Base-by-base conservation (phyloP, 2,329 filamentous ascomycete species). In the Aspergillus oerlinghausenensis region DNA sequence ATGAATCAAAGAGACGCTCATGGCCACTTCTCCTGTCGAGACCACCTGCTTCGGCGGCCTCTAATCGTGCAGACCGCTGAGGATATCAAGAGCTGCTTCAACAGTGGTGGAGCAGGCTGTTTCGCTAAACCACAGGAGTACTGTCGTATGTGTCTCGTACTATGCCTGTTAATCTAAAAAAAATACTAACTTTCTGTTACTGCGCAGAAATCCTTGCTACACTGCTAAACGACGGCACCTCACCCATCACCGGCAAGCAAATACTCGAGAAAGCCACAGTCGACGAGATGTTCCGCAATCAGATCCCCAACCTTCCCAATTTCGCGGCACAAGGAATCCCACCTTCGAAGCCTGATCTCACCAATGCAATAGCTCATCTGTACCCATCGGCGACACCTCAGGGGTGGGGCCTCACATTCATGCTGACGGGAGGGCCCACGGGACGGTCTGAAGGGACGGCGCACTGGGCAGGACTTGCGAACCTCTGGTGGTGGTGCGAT, bases 281-380 rank as follows among this genome's bases (percentile, higher is more conserved):
- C 0, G 78, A 85, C 11, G 70, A 81, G 32, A 87, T 89, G 83
- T 88, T 85, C 68, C 75, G 75, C 55, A 88, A 89, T 66, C 85
- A 86, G 60, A 80, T 87, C 51, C 77, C 81, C 0, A 58, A 79
- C 1, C 77, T 81, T 50, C 83, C 84, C 0, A 65, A 85, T 59
- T 84, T 82, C 55, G 76, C 76, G 1, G 75, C 80, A 1, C 72
- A 76, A 57, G 63, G 65, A 2, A 73, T 83, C 2, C 68, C 77
- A 0, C 75, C 77, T 1, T 72, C 80, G 0, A 83, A 83, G 59
- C 77, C 78, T 0, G 72, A 79, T 14, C 70, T 82, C 8, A 77
- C 79, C 2, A 81, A 82, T 61, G 66, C 70, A 0, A 59, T 80
- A 1, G 71, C 76, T 0, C 81, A 85, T 29, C 54, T 87, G 11